phyloP scores from a whole-genome alignment of 805 yeast genomes.

The Hemisphaericaspora nanyangensis region DNA sequence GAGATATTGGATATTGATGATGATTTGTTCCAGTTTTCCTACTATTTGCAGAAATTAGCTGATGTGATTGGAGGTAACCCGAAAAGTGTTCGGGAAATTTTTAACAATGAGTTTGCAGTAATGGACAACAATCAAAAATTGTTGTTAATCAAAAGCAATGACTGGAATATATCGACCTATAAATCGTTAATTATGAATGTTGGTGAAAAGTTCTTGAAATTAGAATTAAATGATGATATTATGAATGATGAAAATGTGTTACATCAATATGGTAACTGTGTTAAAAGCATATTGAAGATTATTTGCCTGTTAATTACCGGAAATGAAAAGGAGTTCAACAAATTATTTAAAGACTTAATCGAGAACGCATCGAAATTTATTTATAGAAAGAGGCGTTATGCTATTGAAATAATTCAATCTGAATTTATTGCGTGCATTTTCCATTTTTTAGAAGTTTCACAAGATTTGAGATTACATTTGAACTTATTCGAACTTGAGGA shows the following conservation, averaged over 20 bases:
- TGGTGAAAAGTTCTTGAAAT: slow-evolving; percentile 43
- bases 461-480: slow-evolving; percentile 23
- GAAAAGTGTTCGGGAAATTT: slow-evolving; percentile 40
- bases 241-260: slow-evolving; percentile 16
- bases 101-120: slow-evolving; percentile 52
- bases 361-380: slow-evolving; percentile 26
- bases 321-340: slow-evolving; percentile 49
- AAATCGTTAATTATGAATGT: slow-evolving; percentile 50
- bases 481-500: slow-evolving; percentile 28
- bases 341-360: slow-evolving; percentile 40
- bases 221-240: slow-evolving; percentile 16
- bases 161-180: slow-evolving; percentile 57
- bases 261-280: slow-evolving; percentile 24
- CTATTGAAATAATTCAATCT: slow-evolving; percentile 26
- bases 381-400: slow-evolving; percentile 4
- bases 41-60: slow-evolving; percentile 52
- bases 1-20: slow-evolving; percentile 37
- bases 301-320: slow-evolving; percentile 49
- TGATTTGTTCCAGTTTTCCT: slow-evolving; percentile 62
- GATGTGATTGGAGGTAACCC: slow-evolving; percentile 49
- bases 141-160: slow-evolving; percentile 37
- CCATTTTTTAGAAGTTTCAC: slow-evolving; percentile 27
- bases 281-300: slow-evolving; percentile 39
- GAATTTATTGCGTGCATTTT: slow-evolving; percentile 25
- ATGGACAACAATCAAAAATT: slow-evolving; percentile 44